Evolutionary conservation across 306 rosid species (phyloP), one percentile per base, ranked within the genome.

Genomic region (Pueraria montana): DNA sequence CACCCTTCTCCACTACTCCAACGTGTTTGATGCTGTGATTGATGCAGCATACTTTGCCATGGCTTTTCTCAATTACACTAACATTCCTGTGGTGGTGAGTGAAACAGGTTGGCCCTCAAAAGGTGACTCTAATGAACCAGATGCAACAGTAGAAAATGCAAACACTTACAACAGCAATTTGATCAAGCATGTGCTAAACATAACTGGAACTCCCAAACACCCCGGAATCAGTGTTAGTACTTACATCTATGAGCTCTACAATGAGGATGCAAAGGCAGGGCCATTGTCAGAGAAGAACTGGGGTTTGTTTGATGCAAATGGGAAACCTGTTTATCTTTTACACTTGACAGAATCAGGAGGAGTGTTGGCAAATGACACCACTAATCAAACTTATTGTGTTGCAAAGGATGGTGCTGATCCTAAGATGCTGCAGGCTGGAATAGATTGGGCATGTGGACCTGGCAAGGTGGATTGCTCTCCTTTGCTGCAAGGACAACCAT

Each of bases 401-500:
- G 93, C 91, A 9, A 96, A 89, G 86, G 91, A 91, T 12, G 94
- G 95, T 2, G 90, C 97, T 1, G 98, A 93, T 67, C 45, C 79
- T 1, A 92, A 90, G 92, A 92, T 96, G 98, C 84, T 96, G 82
- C 99, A 96, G 86, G 99, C 99, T 83, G 99, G 96, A n/a, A 78
- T 96, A 6, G 99, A 96, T 86, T 96, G 98, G 98, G 99, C 99
- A 14, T 94, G 99, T 82, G 99, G 99, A 69, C 92, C 98, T 24
- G 99, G 97, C 66, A 92, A 90, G 81, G 99, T 96, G 82, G 96
- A 94, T 66, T 96, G 99, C 82, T 86, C 96, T 64, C 66, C 83
- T 8, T 70, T 96, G 88, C 66, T 84, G 78, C 98, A 96, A 66
- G 99, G 98, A 17, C 72, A 90, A 73, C 81, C 94, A 0, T 96